Conservation (phyloP, 1,139 yeast genomes). For the Yamadazyma dendronema region DNA sequence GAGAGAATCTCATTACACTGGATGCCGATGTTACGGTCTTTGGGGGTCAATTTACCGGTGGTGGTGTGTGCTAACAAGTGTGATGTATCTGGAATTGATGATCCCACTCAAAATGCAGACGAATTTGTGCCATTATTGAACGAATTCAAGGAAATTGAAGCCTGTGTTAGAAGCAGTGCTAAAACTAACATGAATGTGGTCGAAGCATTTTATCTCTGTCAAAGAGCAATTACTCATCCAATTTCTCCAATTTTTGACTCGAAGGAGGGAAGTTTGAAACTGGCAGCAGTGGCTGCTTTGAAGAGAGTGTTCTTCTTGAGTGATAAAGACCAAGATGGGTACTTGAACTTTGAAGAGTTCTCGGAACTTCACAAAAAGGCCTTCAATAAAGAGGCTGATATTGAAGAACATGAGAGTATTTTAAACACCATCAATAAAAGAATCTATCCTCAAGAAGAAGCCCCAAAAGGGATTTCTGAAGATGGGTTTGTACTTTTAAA, state of each 20-base stretch:
- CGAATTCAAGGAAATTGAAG: slow-evolving; percentile 91
- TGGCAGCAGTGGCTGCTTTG: slow-evolving; percentile 72
- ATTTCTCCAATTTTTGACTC: slow-evolving; percentile 92
- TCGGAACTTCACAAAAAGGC: slow-evolving; percentile 68
- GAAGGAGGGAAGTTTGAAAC: slow-evolving; percentile 81
- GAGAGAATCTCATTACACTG: slow-evolving; percentile 89
- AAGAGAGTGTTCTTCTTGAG: slow-evolving; percentile 78
- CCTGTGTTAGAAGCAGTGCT: slow-evolving; percentile 87
- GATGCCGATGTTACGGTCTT: slow-evolving; percentile 88
- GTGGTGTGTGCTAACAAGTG: slow-evolving; percentile 85
- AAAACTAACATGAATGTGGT: slow-evolving; percentile 78
- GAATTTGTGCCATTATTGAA: slow-evolving; percentile 84
- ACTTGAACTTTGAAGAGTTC: slow-evolving; percentile 67
- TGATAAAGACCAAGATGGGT: slow-evolving; percentile 90
- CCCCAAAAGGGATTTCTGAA: slow-evolving; percentile 56
- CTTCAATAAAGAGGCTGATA: slow-evolving; percentile 49
- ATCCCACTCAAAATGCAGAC: slow-evolving; percentile 48
- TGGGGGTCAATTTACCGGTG: slow-evolving; percentile 93
- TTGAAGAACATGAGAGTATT: slow-evolving; percentile 31
- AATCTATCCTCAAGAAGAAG: slow-evolving; percentile 20
- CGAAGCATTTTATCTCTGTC: slow-evolving; percentile 86
- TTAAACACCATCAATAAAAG: slow-evolving; percentile 25
- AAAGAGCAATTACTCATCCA: slow-evolving; percentile 88
- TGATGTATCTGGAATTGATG: slow-evolving; percentile 36
- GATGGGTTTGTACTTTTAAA: slow-evolving; percentile 77